Conservation (phyloP, 495 filamentous ascomycete species). For the Chaetomium cochliodes region DNA sequence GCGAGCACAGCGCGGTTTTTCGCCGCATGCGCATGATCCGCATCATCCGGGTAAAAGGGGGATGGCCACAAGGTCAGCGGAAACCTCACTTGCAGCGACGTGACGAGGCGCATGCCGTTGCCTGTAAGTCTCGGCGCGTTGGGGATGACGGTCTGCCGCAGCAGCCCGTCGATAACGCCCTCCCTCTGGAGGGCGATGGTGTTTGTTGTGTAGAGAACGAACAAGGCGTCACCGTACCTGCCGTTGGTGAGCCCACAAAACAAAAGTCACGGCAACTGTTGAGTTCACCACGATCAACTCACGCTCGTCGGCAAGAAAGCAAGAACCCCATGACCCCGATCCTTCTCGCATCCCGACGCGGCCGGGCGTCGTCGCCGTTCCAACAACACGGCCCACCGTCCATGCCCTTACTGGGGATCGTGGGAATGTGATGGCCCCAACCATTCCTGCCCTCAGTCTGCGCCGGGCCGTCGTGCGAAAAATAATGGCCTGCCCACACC, state of each 20-base stretch:
- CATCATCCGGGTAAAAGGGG: too few species aligned
- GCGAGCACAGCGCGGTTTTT: neutral
- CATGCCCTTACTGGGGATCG: too few species aligned
- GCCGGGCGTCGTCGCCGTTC: too few species aligned
- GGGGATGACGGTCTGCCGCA: neutral
- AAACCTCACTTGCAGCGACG: neutral
- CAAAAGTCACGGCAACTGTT: neutral
- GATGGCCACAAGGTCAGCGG: neutral
- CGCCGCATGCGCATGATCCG: too few species aligned
- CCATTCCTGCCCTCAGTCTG: too few species aligned
- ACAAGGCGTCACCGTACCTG: neutral
- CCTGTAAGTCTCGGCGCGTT: neutral
- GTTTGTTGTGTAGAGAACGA: neutral
- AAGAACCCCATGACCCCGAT: neutral
- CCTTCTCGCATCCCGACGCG: too few species aligned
- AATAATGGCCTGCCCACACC: too few species aligned
- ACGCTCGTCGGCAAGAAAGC: neutral
- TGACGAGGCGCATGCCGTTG: neutral
- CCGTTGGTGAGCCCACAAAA: too few species aligned
- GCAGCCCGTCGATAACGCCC: neutral
- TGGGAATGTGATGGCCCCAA: too few species aligned
- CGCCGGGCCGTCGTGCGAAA: too few species aligned
- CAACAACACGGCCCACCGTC: too few species aligned
- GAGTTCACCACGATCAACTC: neutral
- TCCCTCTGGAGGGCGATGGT: neutral